These are phyloP conservation scores for Leccinum angustisporum DNA, from an alignment of 1,284 basidiomycete species.

Conservation along the genomic window DNA sequence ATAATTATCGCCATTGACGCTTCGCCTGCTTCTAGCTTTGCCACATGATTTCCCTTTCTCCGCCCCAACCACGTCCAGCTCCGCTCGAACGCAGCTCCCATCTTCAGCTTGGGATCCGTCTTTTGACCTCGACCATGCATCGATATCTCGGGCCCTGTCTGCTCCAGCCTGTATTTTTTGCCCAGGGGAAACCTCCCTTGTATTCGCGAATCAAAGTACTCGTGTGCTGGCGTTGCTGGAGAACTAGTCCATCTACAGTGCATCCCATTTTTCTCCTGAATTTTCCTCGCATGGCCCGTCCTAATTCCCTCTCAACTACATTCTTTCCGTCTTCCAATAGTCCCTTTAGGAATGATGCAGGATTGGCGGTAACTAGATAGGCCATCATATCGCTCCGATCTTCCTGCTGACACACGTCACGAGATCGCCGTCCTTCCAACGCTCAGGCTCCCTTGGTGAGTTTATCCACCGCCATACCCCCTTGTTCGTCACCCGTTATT, in stretches of 20 bases:
- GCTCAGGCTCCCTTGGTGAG: neutral
- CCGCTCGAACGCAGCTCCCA: constrained; percentile 32
- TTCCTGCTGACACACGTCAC: neutral
- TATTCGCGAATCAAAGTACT: constrained; percentile 1
- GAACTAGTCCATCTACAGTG: neutral
- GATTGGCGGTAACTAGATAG: constrained; percentile 2
- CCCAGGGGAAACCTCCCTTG: neutral
- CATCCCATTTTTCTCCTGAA: constrained; percentile 1
- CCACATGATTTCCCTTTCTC: constrained; percentile 31
- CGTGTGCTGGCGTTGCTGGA: neutral
- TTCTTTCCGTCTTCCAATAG: neutral
- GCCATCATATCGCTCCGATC: neutral
- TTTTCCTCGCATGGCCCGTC: constrained; percentile 6
- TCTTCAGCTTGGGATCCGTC: neutral
- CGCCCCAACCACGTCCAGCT: constrained; percentile 35
- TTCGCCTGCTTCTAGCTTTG: constrained; percentile 20
- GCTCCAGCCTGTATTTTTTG: neutral
- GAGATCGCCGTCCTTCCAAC: neutral
- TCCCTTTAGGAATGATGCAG: neutral
- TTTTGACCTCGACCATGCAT: neutral
- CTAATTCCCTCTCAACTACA: constrained; percentile 3
- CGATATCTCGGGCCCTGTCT: neutral
- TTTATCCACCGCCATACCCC: neutral
- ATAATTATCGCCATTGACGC: constrained; percentile 30
- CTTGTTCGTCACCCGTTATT: neutral